Evolutionary conservation across 129 eudicot genomes (phyloP).

Genomic region (Flaveria trinervia): DNA sequence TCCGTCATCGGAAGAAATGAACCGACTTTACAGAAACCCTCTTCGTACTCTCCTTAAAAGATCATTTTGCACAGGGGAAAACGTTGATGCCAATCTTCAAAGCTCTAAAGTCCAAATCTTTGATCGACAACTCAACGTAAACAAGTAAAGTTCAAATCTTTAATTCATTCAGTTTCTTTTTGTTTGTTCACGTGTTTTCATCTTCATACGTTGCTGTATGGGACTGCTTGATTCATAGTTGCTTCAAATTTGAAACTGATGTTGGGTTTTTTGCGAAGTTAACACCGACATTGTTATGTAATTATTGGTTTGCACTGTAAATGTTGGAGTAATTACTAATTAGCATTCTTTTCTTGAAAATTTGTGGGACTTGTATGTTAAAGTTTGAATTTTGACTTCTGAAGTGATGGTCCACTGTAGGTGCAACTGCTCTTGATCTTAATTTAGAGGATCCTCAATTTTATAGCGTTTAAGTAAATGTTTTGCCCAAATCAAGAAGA

Average conservation of each 20-base stretch:
- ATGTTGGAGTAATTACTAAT: background rate
- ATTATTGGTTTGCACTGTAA: background rate
- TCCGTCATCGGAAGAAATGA: constrained; percentile 20
- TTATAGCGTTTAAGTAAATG: background rate
- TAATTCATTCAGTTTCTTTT: background rate
- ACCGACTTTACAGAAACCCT: constrained; percentile 14
- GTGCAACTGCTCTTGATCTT: background rate
- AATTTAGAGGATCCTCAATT: constrained; percentile 18
- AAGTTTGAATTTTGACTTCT: background rate
- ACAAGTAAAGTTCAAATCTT: constrained; percentile 44
- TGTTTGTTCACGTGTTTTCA: background rate
- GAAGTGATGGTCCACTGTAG: background rate
- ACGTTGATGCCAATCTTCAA: constrained; percentile 22
- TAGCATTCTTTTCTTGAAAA: background rate
- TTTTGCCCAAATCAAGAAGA: background rate
- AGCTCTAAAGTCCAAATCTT: constrained; percentile 66
- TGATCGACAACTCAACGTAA: constrained; percentile 75
- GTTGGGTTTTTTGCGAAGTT: constrained; percentile 9
- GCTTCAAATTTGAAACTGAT: background rate
- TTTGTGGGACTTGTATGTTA: constrained; percentile 1
- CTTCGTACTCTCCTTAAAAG: constrained; percentile 25
- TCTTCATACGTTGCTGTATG: constrained; percentile 4
- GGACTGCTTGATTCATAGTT: background rate
- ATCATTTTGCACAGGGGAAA: constrained; percentile 48
- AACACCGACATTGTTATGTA: background rate